Base-by-base conservation (phyloP, 2,329 filamentous ascomycete genomes). In the Fusarium avenaceum region DNA sequence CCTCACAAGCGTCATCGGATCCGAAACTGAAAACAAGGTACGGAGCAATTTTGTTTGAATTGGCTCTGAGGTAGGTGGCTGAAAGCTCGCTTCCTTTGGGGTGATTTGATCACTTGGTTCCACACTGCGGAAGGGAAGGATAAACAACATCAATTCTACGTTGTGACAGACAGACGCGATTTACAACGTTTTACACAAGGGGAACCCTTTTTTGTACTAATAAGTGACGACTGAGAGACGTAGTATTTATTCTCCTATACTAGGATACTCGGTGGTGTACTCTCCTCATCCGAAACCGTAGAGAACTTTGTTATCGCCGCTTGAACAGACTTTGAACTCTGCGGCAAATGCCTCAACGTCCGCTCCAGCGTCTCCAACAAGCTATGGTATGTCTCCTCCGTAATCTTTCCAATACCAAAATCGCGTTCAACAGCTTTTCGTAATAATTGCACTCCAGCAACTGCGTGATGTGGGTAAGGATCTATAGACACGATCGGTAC, bases 381-480 rank as follows among this genome's bases (percentile, higher is more conserved):
- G 49, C 65, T 75, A 6, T 66, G 52, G 24, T 76, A 73, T 3
- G 76, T 73, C 17, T 73, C 74, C 19, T 71, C 63, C 0, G 69
- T 50, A 9, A 77, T 76, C 24, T 75, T 76, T 0, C 69, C 71
- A 17, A 32, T 30, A 8, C 44, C 54, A 39, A 73, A 71, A n/a
- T 77, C 75, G 3, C 76, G 64, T 7, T 77, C 73, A 14, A 76
- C 72, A 2, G 75, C 72, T 39, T 77, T 76, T 3, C 70, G 70
- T 24, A 76, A 47, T 4, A 77, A 60, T 13, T 76, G 75, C 7
- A 77, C 74, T 5, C 71, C 69, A 14, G 75, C 75, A 3, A 77
- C 75, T 22, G 75, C 70, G 32, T 77, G 76, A 24, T 78, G 76
- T 0, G 76, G 75, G 26, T 77, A 77, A 7, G 76, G 75, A 40